Evolutionary conservation across 2,329 filamentous ascomycete genomes (phyloP).

Genomic region (Leptosphaerulina australis): DNA sequence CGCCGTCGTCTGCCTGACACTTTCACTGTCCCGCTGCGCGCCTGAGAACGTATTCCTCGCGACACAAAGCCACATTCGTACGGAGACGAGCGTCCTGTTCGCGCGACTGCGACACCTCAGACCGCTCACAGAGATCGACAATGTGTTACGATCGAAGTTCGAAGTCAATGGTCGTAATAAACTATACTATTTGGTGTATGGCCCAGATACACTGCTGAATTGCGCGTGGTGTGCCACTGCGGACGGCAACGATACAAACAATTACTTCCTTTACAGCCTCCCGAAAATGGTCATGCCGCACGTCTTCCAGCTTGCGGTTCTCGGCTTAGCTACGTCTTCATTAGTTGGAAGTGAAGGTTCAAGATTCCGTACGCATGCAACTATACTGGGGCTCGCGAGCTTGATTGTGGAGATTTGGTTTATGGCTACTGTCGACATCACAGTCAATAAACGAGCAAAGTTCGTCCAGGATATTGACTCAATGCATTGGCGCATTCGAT

Average conservation of each 20-base stretch:
- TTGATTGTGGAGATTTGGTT: constrained; percentile 70
- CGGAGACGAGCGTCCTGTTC: constrained; percentile 84
- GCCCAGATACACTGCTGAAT: constrained; percentile 71
- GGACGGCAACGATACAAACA: constrained; percentile 65
- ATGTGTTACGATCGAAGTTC: constrained; percentile 70
- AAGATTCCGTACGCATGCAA: constrained; percentile 74
- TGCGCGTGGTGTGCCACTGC: constrained; percentile 79
- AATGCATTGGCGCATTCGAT: constrained; percentile 72
- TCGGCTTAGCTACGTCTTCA: constrained; percentile 76
- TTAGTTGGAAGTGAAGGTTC: constrained; percentile 68
- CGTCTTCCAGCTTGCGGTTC: constrained; percentile 72
- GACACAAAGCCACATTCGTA: constrained; percentile 83
- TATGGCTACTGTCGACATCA: constrained; percentile 68
- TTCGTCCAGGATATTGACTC: constrained; percentile 67
- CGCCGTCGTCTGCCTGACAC: constrained; percentile 60
- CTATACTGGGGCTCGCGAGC: constrained; percentile 65
- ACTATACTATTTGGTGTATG: constrained; percentile 82
- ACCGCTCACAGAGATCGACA: constrained; percentile 65
- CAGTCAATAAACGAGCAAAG: constrained; percentile 66
- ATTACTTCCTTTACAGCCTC: constrained; percentile 81
- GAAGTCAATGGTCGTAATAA: constrained; percentile 65
- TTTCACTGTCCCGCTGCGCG: constrained; percentile 69
- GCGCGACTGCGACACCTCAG: constrained; percentile 69
- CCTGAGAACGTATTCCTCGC: constrained; percentile 81
- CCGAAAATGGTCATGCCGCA: constrained; percentile 78